These are phyloP conservation scores for Calonectria multiphialidica DNA, from an alignment of 2,329 filamentous ascomycete genomes.

Conservation along the genomic window DNA sequence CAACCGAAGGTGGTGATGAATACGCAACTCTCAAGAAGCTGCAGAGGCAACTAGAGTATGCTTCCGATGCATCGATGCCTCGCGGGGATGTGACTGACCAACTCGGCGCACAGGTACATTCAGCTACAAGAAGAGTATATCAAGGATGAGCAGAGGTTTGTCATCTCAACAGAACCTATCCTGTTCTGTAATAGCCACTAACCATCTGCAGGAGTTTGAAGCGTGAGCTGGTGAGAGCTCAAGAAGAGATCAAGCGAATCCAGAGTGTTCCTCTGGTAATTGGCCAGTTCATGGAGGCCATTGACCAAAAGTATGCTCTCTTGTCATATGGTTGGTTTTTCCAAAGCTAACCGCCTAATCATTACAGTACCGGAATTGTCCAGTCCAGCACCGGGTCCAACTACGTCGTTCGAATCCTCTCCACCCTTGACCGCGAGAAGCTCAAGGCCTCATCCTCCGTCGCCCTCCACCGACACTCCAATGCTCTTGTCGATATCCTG, in stretches of 20 bases:
- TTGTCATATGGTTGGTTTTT: conserved; percentile 5
- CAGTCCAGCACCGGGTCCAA: conserved; percentile 98
- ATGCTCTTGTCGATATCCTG: conserved; percentile 97
- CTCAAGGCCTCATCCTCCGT: conserved; percentile 98
- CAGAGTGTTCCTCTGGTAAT: conserved; percentile 98
- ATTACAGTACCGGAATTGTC: conserved; percentile 91
- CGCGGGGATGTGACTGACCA: conserved; percentile 28
- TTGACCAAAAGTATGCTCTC: conserved; percentile 90
- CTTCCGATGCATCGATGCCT: conserved; percentile 1
- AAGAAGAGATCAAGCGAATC: conserved; percentile 99
- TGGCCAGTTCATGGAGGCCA: conserved; percentile 99
- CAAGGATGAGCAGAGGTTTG: conserved; percentile 97
- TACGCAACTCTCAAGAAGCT: conserved; percentile 97
- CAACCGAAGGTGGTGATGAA: conserved; percentile 87
- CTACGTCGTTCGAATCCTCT: conserved; percentile 98
- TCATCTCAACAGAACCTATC: not conserved
- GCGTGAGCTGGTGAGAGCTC: conserved; percentile 94
- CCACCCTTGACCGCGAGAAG: conserved; percentile 96
- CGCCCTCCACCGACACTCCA: conserved; percentile 97
- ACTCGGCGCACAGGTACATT: conserved; percentile 75
- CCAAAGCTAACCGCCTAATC: conserved; percentile 13
- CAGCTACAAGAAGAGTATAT: conserved; percentile 99
- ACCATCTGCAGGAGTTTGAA: conserved; percentile 81
- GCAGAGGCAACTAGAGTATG: conserved; percentile 93
- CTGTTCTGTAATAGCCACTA: conserved; percentile 28